Percentiles rank a stretch among this genome's conserved stretches.
phyloP scores from a whole-genome alignment of 257 asterid species.

The Scutellaria barbata region DNA sequence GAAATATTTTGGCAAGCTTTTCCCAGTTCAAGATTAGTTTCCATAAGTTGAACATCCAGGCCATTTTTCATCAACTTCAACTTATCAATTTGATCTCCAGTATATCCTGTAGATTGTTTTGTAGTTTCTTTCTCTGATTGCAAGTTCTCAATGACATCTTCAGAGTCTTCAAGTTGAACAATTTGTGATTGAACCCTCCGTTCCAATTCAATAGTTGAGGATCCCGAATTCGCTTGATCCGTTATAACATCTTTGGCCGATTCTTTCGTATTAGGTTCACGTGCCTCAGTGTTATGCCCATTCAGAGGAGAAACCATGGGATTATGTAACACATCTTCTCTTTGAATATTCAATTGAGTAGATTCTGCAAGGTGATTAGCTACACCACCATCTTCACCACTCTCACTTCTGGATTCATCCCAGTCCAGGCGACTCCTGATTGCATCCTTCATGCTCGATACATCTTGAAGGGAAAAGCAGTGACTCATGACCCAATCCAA shows the following conservation, averaged over 20 bases:
- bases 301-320: slow-evolving; percentile 28
- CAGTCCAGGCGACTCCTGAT: slow-evolving; percentile 61
- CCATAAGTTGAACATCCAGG: slow-evolving; percentile 44
- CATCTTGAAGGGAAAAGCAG: slow-evolving; percentile 85
- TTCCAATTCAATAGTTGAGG: slow-evolving; percentile 11
- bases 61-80: slow-evolving; percentile 48
- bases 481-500: slow-evolving; percentile 84
- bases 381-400: slow-evolving; percentile 57
- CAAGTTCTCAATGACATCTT: slow-evolving; percentile 38
- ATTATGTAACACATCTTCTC: not conserved
- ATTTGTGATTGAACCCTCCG: too few relatives aligned
- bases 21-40: slow-evolving; percentile 46
- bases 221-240: slow-evolving; percentile 41
- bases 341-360: slow-evolving; percentile 26
- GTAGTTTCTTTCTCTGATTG: slow-evolving; percentile 45
- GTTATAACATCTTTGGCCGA: slow-evolving; percentile 25
- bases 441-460: slow-evolving; percentile 73
- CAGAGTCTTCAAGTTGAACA: slow-evolving; percentile 5
- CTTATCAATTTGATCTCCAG: slow-evolving; percentile 41
- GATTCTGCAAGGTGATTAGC: slow-evolving; percentile 47
- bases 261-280: slow-evolving; percentile 23
- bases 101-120: slow-evolving; percentile 43
- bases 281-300: slow-evolving; percentile 26
- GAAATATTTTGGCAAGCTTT: slow-evolving; percentile 44
- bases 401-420: slow-evolving; percentile 67